Evolutionary conservation across 768 basidiomycete genomes (phyloP), one percentile per base, ranked within the genome.

Genomic region (Hortiboletus campestris): DNA sequence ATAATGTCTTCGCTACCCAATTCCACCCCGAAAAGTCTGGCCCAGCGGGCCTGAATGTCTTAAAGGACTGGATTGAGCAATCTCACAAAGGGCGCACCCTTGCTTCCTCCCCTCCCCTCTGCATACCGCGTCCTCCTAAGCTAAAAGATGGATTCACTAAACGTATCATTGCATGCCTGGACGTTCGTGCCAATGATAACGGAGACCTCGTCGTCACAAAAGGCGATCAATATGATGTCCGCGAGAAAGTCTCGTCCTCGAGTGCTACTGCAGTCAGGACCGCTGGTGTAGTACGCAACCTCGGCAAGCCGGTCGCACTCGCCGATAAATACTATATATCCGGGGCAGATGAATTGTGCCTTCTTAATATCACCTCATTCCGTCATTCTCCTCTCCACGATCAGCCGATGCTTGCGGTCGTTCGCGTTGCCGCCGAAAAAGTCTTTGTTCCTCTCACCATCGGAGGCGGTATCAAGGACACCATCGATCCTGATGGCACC

Each of bases 1-100:
- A 81, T 39, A 96, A 93, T 69, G 82, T 98, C 51, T 96, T 94
- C 67, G 96, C 83, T 22, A 89, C 88, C 16, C 97, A 99, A 70
- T 98, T 98, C 74, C 97, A 99, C 73, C 97, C 97, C 19, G 97
- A 99, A 74, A 99, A 99, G 74, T 95, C 93, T 0, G 96, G 97
- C 19, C 72, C 76, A 31, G 91, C 94, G 0, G 97, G 97, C 14
- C 82, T 98, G 29, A 76, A 80, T 28, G 80, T 98, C 39, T 76
- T 98, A 43, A 80, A 84, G 55, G 74, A 83, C 22, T 98, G 97
- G 97, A 76, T 98, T 41, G 77, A 78, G 47, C 77, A 77, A 56
- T 78, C 86, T 22, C 75, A 76, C 44, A 63, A 74, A 19, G 74
- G 72, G 14, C 77, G 75, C 61, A 63, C 72, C 47, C 61, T 63